Base-by-base conservation (phyloP, 148 eudicot genomes). In the Fagopyrum homotropicum region DNA sequence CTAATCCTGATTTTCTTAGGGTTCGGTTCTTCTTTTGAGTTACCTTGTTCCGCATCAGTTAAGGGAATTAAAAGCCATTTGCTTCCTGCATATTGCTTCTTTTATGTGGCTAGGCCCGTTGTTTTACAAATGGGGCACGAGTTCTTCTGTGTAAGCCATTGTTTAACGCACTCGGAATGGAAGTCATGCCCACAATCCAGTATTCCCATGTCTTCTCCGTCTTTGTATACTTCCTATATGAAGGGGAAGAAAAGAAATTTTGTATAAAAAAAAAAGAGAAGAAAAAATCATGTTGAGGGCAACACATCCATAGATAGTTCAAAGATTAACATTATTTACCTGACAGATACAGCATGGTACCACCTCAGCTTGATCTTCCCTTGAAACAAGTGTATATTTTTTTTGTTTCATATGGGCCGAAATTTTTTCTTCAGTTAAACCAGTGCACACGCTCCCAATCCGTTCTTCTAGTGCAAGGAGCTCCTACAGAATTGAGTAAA, bases 281-380 rank as follows among this genome's bases (percentile, higher is more conserved):
- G 26, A 35, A 35, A 35, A 35, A 35, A 35, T 60, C 66, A 4
- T 4, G 14, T 26, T 9, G 2, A 26, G 2, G 66, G 43, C 7
- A 26, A 60, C 0, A 22, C 26, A 2, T 35, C 30, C 44, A 30
- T 2, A 63, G 16, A 63, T 30, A 44, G 30, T 29, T 15, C 10
- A 30, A 43, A 66, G 9, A 9, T 43, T 9, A 11, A 11, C 35
- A 9, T 43, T 14, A 35, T 35, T 15, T 83, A 95, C 99, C 93
- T 85, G 96, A 77, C 99, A 95, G 43, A 95, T 78, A 78, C 97
- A 90, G 83, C 99, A 95, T 6, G 97, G 99, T 80, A 90, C 99
- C 1, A 79, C 75, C 73, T 89, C 96, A 4, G 30, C 74, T 30
- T 80, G 80, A 59, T 82, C 81, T 48, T 82, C 85, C 44, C 77